Evolutionary conservation across 1,284 basidiomycete species (phyloP), one percentile per base, ranked within the genome.

Genomic region (Athelia psychrophila): DNA sequence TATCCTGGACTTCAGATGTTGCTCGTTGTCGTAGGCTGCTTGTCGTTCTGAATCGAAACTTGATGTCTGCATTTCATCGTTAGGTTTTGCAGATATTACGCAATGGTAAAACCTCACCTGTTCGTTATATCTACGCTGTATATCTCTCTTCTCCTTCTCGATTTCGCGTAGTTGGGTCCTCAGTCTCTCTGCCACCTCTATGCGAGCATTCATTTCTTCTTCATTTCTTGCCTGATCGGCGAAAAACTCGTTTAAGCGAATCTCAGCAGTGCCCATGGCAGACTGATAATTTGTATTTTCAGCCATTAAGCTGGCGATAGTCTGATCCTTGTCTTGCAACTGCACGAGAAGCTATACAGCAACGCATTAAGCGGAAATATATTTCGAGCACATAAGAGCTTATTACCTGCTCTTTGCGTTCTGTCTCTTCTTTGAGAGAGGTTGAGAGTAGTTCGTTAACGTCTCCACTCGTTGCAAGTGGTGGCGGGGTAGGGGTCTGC

Each of bases 11-110:
- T 91, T 92, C 51, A 92, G 81, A 68, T 92, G 89, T 63, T 91
- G 87, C 59, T 92, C 90, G 62, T 89, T 91, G 69, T 92, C 90
- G 61, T 91, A 92, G 64, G 91, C 88, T 15, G 90, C 81, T 65
- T 92, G 90, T 44, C 89, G 83, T 67, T 92, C 89, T 12, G 89
- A 87, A 65, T 92, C 89, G 62, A 91, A 92, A 5, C 86, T 88
- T 20, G 80, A 70, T 22, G 84, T 88, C 88, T 92, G 59, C 47
- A 57, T 52, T 53, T 51, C 19, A 51, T 13, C 6, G 23, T 47
- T 30, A 47, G 23, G 25, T 6, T 23, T 25, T 9, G 38, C 38
- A 42, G 9, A 42, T 35, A 35, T 18, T 18, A 35, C 33, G 33
- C 47, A 51, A 52, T 49, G 50, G 55, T 59, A 57, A 53, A 55